Conservation (phyloP, 176 grass and related monocot genomes). For the Tuctoria greenei region DNA sequence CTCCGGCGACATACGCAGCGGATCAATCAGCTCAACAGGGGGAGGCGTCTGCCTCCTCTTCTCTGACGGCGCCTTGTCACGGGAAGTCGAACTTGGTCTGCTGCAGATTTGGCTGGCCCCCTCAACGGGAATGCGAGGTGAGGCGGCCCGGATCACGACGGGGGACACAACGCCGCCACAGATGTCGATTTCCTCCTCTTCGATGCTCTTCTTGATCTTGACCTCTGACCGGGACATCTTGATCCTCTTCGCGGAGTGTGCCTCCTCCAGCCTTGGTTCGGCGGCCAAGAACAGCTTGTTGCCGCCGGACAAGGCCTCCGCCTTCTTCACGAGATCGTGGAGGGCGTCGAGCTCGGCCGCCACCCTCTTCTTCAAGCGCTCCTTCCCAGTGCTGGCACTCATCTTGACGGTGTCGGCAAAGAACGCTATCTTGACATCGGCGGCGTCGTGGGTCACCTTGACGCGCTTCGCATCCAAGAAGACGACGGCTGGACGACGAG, state of each 20-base stretch:
- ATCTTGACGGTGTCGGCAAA: background rate
- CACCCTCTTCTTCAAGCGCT: background rate
- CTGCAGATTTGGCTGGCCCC: background rate
- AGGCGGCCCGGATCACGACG: background rate
- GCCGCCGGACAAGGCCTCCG: background rate
- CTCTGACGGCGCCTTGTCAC: too few species aligned
- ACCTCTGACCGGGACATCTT: too few species aligned
- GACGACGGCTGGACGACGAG: background rate
- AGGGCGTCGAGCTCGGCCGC: slow-evolving; percentile 6
- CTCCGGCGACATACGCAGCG: too few species aligned
- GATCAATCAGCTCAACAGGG: background rate
- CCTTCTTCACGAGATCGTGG: background rate
- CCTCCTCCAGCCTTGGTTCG: background rate
- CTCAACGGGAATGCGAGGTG: background rate
- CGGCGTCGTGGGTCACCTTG: background rate
- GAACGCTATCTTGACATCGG: background rate
- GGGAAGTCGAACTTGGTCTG: too few species aligned
- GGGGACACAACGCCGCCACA: background rate
- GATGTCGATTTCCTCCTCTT: background rate
- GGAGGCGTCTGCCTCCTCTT: too few species aligned
- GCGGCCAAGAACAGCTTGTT: background rate
- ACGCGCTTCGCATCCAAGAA: background rate
- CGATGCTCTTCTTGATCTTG: background rate
- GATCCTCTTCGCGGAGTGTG: background rate
- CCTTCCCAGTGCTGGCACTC: background rate